phyloP scores from a whole-genome alignment of 2,329 filamentous ascomycete genomes.

The Daldinia eschscholtzii region DNA sequence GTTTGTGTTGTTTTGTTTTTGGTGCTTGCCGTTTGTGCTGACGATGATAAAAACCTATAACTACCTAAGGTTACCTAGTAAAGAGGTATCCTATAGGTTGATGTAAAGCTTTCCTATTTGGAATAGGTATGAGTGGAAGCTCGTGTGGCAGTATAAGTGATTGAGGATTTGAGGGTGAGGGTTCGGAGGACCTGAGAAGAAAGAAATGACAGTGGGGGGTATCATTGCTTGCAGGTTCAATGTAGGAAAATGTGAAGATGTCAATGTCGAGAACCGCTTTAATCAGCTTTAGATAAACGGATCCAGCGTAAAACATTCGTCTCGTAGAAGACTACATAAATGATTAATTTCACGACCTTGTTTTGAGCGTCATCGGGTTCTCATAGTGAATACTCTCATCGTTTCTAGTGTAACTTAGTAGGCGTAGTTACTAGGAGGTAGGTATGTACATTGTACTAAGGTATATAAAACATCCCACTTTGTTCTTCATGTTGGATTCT shows the following conservation, averaged over 20 bases:
- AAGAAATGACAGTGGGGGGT: constrained; percentile 35
- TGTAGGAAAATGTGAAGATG: too few relatives aligned
- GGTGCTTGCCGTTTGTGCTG: not conserved
- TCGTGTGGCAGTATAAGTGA: not conserved
- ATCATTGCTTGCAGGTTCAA: constrained; percentile 29
- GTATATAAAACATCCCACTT: not conserved
- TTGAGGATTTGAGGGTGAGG: constrained; percentile 11
- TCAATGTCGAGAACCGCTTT: too few relatives aligned
- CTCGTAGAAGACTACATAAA: too few relatives aligned
- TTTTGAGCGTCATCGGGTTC: too few relatives aligned
- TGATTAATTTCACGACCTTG: too few relatives aligned
- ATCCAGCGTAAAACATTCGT: too few relatives aligned
- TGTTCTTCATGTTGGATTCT: not conserved
- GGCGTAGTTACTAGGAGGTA: not conserved
- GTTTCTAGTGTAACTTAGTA: too few relatives aligned
- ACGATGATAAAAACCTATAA: not conserved
- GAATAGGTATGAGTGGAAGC: too few relatives aligned
- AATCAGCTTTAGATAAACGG: not conserved
- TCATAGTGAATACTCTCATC: too few relatives aligned
- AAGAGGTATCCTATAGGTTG: not conserved
- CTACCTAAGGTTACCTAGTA: not conserved
- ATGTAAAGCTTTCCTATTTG: not conserved
- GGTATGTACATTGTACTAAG: too few relatives aligned
- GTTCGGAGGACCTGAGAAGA: not conserved
- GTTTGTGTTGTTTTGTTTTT: not conserved